Conservation (phyloP, 108 stramenopile species). For the Cylindrotheca fusiformis region DNA sequence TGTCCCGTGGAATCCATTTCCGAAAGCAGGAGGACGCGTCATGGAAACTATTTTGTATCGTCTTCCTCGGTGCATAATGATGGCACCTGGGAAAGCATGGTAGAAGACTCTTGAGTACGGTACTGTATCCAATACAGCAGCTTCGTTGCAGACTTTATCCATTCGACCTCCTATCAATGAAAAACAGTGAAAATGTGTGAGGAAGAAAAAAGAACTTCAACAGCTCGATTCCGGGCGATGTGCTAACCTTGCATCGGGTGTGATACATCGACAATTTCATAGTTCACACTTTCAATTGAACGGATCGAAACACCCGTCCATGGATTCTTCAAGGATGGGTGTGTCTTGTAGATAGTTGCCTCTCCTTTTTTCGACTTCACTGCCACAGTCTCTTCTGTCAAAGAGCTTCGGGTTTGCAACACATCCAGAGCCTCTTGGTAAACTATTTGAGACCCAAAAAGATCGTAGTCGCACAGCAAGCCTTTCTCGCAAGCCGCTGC, state of each 20-base stretch:
- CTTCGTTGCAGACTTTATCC: slow-evolving; percentile 57
- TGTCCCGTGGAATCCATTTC: slow-evolving; percentile 34
- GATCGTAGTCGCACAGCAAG: slow-evolving; percentile 41
- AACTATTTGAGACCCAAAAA: slow-evolving; percentile 52
- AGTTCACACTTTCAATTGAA: slow-evolving; percentile 76
- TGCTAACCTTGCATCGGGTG: slow-evolving; percentile 63
- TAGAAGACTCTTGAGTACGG: slow-evolving; percentile 84
- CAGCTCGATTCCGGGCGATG: too few relatives aligned
- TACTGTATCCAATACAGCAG: slow-evolving; percentile 70
- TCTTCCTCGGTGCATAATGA: slow-evolving; percentile 78
- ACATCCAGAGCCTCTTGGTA: slow-evolving; percentile 54
- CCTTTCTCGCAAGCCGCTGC: neutral
- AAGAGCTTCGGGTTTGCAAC: slow-evolving; percentile 21
- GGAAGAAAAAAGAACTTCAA: too few relatives aligned
- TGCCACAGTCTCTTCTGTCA: slow-evolving; percentile 20
- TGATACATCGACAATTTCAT: slow-evolving; percentile 71
- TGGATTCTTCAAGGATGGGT: slow-evolving; percentile 65
- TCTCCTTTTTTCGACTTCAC: slow-evolving; percentile 19
- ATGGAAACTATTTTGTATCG: slow-evolving; percentile 75
- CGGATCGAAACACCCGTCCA: slow-evolving; percentile 71
- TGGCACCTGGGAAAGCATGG: slow-evolving; percentile 84
- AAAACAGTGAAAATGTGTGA: too few relatives aligned
- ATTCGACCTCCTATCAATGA: slow-evolving; percentile 27
- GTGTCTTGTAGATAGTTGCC: slow-evolving; percentile 45
- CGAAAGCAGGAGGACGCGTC: slow-evolving; percentile 70